These are phyloP conservation scores for Xanthoceras sorbifolium DNA, from an alignment of 345 rosid genomes.

Conservation along the genomic window DNA sequence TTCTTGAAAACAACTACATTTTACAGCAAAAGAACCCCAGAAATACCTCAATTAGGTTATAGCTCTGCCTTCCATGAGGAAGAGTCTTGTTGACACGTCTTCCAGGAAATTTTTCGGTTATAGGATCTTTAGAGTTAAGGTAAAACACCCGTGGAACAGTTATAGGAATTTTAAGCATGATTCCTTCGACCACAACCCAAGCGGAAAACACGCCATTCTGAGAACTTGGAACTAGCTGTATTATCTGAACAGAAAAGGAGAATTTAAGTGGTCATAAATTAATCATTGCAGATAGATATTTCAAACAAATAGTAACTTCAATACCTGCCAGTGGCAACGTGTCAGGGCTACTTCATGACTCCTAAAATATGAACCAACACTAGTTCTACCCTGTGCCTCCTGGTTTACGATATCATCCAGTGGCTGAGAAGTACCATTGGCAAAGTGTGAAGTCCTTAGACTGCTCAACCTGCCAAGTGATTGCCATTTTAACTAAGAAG, in stretches of 20 bases:
- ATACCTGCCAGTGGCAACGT: conserved; percentile 87
- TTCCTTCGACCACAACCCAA: conserved; percentile 90
- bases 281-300: conserved; percentile 22
- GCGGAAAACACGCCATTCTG: conserved; percentile 66
- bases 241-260: conserved; percentile 52
- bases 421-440: conserved; percentile 32
- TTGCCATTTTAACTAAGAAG: neutral
- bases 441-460: conserved; percentile 38
- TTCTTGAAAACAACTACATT: conserved; percentile 14
- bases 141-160: conserved; percentile 77
- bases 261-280: conserved; percentile 24
- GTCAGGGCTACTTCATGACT: conserved; percentile 79
- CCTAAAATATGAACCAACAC: conserved; percentile 80
- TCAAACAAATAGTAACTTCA: conserved; percentile 12
- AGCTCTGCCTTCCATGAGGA: conserved; percentile 79
- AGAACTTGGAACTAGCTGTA: conserved; percentile 74
- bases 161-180: conserved; percentile 89
- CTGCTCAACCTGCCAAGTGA: conserved; percentile 58
- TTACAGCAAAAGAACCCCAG: conserved; percentile 18
- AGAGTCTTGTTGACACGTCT: conserved; percentile 77
- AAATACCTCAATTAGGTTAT: conserved; percentile 78
- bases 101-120: conserved; percentile 73
- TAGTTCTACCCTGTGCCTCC: conserved; percentile 47
- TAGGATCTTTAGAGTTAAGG: conserved; percentile 69
- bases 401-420: conserved; percentile 34